Conservation (phyloP, 371 early-diverging fungal genomes). For the Catenaria anguillulae region DNA sequence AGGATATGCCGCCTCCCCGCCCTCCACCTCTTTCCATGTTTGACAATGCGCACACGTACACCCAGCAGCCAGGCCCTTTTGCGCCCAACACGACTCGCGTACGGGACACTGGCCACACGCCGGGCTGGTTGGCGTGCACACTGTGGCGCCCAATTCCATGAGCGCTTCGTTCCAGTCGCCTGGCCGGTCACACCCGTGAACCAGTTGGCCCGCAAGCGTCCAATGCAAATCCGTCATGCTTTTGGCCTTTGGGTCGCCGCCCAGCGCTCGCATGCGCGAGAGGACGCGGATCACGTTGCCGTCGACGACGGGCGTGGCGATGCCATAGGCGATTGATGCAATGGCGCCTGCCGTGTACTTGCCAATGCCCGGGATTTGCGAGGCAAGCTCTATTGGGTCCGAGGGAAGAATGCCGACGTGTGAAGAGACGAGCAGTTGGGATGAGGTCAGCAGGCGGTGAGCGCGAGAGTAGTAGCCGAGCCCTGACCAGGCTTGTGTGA, state of each 20-base stretch:
- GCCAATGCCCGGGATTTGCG: slow-evolving; percentile 60
- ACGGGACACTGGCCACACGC: slow-evolving; percentile 51
- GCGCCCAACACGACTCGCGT: slow-evolving; percentile 39
- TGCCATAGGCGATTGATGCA: slow-evolving; percentile 53
- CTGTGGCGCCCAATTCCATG: slow-evolving; percentile 66
- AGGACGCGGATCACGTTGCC: slow-evolving; percentile 69
- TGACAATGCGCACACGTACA: not conserved
- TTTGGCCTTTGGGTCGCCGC: slow-evolving; percentile 52
- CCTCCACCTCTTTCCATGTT: not conserved
- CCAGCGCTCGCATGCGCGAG: slow-evolving; percentile 47
- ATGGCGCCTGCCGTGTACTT: slow-evolving; percentile 50
- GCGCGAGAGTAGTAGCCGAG: slow-evolving; percentile 73
- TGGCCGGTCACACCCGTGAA: slow-evolving; percentile 39
- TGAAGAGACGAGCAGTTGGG: slow-evolving; percentile 41
- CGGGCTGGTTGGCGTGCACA: slow-evolving; percentile 63
- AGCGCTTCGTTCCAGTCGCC: slow-evolving; percentile 71
- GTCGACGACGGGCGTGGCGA: slow-evolving; percentile 51
- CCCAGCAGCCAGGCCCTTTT: slow-evolving; percentile 26
- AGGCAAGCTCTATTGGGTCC: slow-evolving; percentile 36
- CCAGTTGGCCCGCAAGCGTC: slow-evolving; percentile 40
- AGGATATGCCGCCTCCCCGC: slow-evolving; percentile 6
- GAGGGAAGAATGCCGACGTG: slow-evolving; percentile 40
- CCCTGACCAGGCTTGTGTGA: slow-evolving; percentile 60
- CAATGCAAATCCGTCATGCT: slow-evolving; percentile 41
- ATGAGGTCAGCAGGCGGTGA: slow-evolving; percentile 49